Conservation (phyloP, 768 basidiomycete genomes). For the Amanita fuliginea region DNA sequence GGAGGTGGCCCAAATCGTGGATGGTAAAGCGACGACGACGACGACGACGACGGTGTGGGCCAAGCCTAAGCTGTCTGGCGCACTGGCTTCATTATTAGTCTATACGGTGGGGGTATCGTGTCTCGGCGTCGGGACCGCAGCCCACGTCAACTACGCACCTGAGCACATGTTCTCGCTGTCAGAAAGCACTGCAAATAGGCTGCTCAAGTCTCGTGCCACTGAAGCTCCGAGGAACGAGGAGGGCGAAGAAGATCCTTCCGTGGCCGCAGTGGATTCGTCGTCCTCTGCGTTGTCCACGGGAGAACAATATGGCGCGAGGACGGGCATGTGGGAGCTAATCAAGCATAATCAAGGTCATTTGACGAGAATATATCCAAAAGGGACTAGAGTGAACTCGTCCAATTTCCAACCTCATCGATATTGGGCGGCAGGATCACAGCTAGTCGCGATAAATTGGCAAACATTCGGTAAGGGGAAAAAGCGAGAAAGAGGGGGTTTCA, state of each 20-base stretch:
- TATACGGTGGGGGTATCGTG: conserved; percentile 97
- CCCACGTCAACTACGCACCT: conserved; percentile 54
- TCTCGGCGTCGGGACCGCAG: conserved; percentile 84
- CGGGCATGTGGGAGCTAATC: conserved; percentile 58
- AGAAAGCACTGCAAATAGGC: conserved; percentile 71
- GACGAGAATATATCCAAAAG: conserved; percentile 84
- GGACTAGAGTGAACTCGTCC: conserved; percentile 67
- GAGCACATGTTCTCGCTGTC: conserved; percentile 92
- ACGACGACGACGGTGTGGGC: not conserved
- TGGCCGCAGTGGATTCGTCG: not conserved
- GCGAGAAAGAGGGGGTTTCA: too few species aligned
- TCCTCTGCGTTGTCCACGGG: not conserved
- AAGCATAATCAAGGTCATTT: conserved; percentile 86
- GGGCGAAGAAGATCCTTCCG: not conserved
- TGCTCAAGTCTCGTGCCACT: conserved; percentile 35
- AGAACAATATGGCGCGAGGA: conserved; percentile 1
- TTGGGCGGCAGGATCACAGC: conserved; percentile 84
- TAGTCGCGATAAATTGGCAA: conserved; percentile 97
- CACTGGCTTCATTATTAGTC: conserved; percentile 71
- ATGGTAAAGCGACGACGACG: not conserved
- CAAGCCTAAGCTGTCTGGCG: conserved; percentile 66
- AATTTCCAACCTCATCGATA: conserved; percentile 90
- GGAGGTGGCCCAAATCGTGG: not conserved
- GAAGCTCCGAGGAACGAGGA: not conserved
- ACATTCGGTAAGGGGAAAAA: conserved; percentile 72